Conservation (phyloP, 2,329 filamentous ascomycete genomes). For the Xylaria sp. region DNA sequence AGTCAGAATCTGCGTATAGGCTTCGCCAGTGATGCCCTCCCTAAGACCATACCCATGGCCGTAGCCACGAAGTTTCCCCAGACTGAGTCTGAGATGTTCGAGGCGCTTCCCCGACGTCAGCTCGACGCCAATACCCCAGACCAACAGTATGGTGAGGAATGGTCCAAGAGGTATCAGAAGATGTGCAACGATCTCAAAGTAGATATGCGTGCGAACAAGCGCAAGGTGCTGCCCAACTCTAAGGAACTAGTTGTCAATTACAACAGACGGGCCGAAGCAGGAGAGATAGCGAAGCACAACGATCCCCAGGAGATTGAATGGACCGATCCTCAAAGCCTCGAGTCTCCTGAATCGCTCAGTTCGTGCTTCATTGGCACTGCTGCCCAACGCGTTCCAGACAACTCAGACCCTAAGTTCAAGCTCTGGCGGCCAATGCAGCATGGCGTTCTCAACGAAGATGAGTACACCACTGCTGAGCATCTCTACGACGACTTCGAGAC, state of each 20-base stretch:
- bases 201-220: slow-evolving; percentile 89
- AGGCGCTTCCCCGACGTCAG: slow-evolving; percentile 68
- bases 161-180: slow-evolving; percentile 66
- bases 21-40: slow-evolving; percentile 89
- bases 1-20: slow-evolving; percentile 94
- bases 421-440: slow-evolving; percentile 86
- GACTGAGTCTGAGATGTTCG: slow-evolving; percentile 78
- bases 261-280: slow-evolving; percentile 77
- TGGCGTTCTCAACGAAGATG: slow-evolving; percentile 84
- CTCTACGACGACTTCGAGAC: slow-evolving; percentile 83
- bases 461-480: slow-evolving; percentile 74
- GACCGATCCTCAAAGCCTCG: slow-evolving; percentile 70
- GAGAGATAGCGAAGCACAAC: slow-evolving; percentile 89
- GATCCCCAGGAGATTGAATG: slow-evolving; percentile 91
- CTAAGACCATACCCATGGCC: slow-evolving; percentile 90
- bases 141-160: slow-evolving; percentile 82
- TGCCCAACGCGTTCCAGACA: slow-evolving; percentile 81
- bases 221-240: slow-evolving; percentile 92
- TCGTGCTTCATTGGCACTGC: slow-evolving; percentile 73
- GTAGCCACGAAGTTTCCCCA: slow-evolving; percentile 73
- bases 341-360: slow-evolving; percentile 57
- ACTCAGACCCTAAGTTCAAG: slow-evolving; percentile 83
- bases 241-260: slow-evolving; percentile 94
- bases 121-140: slow-evolving; percentile 59
- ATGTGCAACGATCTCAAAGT: slow-evolving; percentile 83